Base-by-base conservation (phyloP, 2,329 filamentous ascomycete species). In the Pseudogymnoascus sp. region DNA sequence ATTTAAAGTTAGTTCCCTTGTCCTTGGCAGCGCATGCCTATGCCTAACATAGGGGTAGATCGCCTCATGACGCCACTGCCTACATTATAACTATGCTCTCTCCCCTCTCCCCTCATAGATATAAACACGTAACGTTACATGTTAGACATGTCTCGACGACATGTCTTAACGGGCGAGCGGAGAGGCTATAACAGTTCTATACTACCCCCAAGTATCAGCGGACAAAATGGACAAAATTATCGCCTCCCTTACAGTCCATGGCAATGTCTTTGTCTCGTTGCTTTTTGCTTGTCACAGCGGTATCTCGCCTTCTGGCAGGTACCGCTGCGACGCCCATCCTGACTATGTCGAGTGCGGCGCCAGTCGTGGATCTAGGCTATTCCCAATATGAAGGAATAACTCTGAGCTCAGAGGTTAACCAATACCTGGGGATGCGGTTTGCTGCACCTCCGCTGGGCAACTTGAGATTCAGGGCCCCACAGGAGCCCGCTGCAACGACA, bases 401-500 rank as follows among this genome's bases (percentile, higher is more conserved):
- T 0, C 75, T 82, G 1, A 67, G 73, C 0, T 81, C 82, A 65
- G 86, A 84, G 1, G 77, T 90, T 61, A 84, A 82, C 2, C 81
- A 87, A 73, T 92, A 87, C 85, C 79, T 90, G 5, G 89, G 88
- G 1, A 83, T 92, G 68, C 83, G 88, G 16, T 93, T 84, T 75
- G 89, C 88, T 1, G 84, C 86, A 3, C 79, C 88, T 4, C 89
- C 89, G 0, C 63, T 88, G 5, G 87, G 85, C 1, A 67, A 81
- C 4, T 71, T 90, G 64, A 81, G 90, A 18, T 92, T 91, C 70
- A 77, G 79, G 50, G 83, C 84, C n/a, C 88, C 90, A 0, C 76
- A 81, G 1, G 28, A 62, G 16, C 67, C 67, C 4, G 18, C 59
- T 12, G 10, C 37, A 33, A 66, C 65, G 2, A 14, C 18, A 7